Base-by-base conservation (phyloP, 78 protist genomes). In the Dictyostelium capitatum region DNA sequence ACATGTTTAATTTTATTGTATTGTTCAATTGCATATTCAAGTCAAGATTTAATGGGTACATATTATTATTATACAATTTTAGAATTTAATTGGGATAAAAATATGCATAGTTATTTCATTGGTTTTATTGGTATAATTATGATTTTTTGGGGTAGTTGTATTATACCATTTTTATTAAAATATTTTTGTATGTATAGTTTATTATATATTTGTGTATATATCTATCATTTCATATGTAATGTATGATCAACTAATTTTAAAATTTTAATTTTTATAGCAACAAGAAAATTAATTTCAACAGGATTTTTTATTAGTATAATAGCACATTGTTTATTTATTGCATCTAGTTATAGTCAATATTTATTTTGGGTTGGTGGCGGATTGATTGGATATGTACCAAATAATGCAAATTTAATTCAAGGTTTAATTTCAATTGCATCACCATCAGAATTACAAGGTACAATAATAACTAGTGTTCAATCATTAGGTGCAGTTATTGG, bases 341-440 rank as follows among this genome's bases (percentile, higher is more conserved):
- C 59, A 2, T 80, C 87, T 23, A 83, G 82, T 4, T 5, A 67
- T 4, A 75, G 65, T 15, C 83, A 85, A 30, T 85, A 74, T 54
- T 74, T 85, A 19, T 85, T 56, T 65, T 32, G 28, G 3, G 74
- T 32, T 0, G 56, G 32, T 46, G 67, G 32, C 10, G 9, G 20
- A 23, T 62, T 75, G 43, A 83, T 62, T 23, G 50, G 56, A 59
- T 85, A 74, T 79, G 28, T 56, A 28, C 30, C 64, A 37, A 57
- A 41, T 41, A 15, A 51, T 14, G 9, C 56, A 20, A 43, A 20
- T 43, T 47, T 73, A 11, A 54, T 72, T 10, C 80, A 48, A 20
- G 54, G 81, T 10, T n/a, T 83, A n/a, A 72, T 83, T n/a, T 72
- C 82, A 32, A 83, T 53, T 37, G 37, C 82, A 10, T 32, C 91